Conservation (phyloP, 192 early-diverging fungal genomes). For the Geosiphon pyriformis region DNA sequence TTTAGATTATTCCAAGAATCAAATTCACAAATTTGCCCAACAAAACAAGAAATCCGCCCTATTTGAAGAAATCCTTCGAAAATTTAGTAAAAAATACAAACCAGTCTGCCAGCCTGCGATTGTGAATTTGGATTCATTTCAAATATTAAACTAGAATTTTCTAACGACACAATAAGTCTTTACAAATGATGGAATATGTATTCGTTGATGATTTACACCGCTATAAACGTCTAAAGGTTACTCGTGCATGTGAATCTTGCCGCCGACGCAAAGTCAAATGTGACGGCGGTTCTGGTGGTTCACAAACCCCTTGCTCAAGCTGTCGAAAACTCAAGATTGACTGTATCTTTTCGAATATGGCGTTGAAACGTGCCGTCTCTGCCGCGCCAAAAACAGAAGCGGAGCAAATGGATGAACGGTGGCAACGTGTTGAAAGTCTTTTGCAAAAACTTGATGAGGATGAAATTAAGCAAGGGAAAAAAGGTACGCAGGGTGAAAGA, state of each 20-base stretch:
- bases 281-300: conserved; percentile 53
- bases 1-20: too few species aligned
- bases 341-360: conserved; percentile 24
- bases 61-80: too few species aligned
- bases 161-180: too few species aligned
- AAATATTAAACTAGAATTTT: too few species aligned
- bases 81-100: too few species aligned
- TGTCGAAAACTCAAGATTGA: conserved; percentile 23
- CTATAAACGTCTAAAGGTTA: conserved; percentile 27
- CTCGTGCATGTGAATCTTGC: conserved; percentile 54
- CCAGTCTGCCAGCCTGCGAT: too few species aligned
- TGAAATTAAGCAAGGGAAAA: conserved; percentile 6
- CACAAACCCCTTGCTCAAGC: conserved; percentile 25
- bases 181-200: conserved; percentile 26
- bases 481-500: background rate
- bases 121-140: too few species aligned
- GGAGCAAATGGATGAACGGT: conserved; percentile 23
- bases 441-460: conserved; percentile 22
- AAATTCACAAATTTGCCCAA: too few species aligned
- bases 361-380: conserved; percentile 8
- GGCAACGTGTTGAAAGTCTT: conserved; percentile 19
- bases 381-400: conserved; percentile 18
- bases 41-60: too few species aligned
- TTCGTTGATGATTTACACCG: conserved; percentile 24
- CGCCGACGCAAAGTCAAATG: conserved; percentile 67